These are phyloP conservation scores for Sonneratia alba DNA, from an alignment of 345 rosid species.

Conservation along the genomic window DNA sequence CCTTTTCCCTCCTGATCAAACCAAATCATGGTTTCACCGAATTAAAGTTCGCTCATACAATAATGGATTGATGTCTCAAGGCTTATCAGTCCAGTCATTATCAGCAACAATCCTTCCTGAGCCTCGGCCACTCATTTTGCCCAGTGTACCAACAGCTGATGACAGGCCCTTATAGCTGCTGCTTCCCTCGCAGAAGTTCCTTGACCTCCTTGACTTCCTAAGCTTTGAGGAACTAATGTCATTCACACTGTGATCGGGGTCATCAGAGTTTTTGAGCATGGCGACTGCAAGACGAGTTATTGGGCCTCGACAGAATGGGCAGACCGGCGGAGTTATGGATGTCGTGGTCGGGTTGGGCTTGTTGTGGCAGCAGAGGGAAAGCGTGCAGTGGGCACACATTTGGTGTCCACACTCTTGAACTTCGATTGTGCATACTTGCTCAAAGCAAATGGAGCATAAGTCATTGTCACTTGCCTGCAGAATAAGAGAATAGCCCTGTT, in stretches of 20 bases:
- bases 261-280: constrained; percentile 37
- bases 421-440: constrained; percentile 89
- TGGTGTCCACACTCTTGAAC: constrained; percentile 90
- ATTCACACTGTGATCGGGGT: constrained; percentile 33
- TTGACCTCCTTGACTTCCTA: constrained; percentile 55
- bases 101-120: constrained; percentile 67
- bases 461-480: constrained; percentile 73
- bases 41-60: background rate
- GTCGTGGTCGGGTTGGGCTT: constrained; percentile 91
- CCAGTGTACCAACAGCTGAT: constrained; percentile 49
- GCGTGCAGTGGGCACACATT: constrained; percentile 96
- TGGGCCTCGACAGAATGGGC: constrained; percentile 94
- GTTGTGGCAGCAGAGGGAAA: constrained; percentile 92
- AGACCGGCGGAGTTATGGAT: constrained; percentile 60
- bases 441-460: constrained; percentile 93
- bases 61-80: constrained; percentile 12
- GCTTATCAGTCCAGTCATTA: constrained; percentile 50
- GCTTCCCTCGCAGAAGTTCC: constrained; percentile 79
- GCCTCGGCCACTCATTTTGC: constrained; percentile 60
- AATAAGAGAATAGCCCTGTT: background rate
- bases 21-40: background rate
- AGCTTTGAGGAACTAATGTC: constrained; percentile 53
- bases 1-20: background rate
- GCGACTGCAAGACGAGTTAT: constrained; percentile 60
- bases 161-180: constrained; percentile 90